Conservation (phyloP, 2,329 filamentous ascomycete species). For the Monilinia fructicola region DNA sequence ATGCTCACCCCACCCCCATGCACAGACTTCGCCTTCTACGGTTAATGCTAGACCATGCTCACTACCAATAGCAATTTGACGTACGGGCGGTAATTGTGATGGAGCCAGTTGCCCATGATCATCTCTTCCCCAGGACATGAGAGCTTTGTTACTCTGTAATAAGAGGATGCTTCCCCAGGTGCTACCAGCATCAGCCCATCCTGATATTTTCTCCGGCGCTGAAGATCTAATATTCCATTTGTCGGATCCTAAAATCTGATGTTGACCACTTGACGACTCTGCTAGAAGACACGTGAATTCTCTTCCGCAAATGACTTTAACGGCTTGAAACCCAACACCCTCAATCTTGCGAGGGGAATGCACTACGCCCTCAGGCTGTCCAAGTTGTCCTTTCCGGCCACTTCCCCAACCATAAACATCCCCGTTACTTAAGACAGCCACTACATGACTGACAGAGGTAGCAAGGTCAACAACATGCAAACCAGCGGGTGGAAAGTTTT, state of each 20-base stretch:
- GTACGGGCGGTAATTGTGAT: conserved; percentile 55
- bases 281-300: conserved; percentile 79
- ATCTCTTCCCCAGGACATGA: conserved; percentile 78
- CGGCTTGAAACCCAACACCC: conserved; percentile 59
- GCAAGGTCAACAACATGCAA: conserved; percentile 63
- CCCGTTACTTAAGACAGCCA: conserved; percentile 72
- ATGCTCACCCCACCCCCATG: conserved; percentile 98
- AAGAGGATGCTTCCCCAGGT: conserved; percentile 84
- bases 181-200: conserved; percentile 69
- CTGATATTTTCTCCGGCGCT: conserved; percentile 53
- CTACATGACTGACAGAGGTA: conserved; percentile 75
- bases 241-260: conserved; percentile 69
- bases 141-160: conserved; percentile 56
- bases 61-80: conserved; percentile 75
- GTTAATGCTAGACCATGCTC: conserved; percentile 83
- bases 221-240: conserved; percentile 67
- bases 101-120: conserved; percentile 82
- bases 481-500: conserved; percentile 62
- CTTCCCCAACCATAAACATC: conserved; percentile 86
- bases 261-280: conserved; percentile 53
- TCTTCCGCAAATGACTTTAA: conserved; percentile 71
- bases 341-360: conserved; percentile 62
- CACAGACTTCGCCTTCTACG: conserved; percentile 63
- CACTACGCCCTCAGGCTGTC: conserved; percentile 54
- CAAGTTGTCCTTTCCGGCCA: conserved; percentile 81